Conservation (phyloP, 148 eudicot species). For the Amaranthus hypochondriacus region DNA sequence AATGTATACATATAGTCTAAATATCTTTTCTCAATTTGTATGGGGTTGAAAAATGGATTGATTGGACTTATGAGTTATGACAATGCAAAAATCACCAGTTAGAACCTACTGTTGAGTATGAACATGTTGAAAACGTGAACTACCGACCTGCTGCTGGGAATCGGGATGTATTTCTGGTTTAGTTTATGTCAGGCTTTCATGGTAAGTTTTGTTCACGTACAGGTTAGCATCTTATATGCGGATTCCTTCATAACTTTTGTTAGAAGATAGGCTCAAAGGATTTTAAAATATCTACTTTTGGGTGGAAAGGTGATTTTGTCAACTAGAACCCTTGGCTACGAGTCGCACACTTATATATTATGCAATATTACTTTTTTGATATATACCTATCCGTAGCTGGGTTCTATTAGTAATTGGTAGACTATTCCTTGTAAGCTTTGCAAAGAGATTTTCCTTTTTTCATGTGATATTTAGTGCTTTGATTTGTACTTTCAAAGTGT, state of each 20-base stretch:
- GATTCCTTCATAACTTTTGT: neutral
- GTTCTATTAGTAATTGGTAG: neutral
- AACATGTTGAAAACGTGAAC: neutral
- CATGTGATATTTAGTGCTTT: neutral
- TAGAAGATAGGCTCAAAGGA: neutral
- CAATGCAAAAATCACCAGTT: too few relatives aligned
- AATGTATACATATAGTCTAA: too few relatives aligned
- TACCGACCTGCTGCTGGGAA: neutral
- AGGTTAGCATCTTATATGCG: constrained; percentile 1
- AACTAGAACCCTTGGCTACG: neutral
- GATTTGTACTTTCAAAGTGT: neutral
- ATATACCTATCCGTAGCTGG: neutral
- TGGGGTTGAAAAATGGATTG: too few relatives aligned
- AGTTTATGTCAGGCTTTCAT: neutral
- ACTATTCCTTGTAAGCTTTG: neutral
- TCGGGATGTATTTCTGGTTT: neutral
- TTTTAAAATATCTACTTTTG: neutral
- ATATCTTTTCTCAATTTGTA: too few relatives aligned
- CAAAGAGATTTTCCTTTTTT: neutral
- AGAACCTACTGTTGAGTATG: neutral
- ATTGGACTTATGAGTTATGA: too few relatives aligned
- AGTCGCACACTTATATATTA: neutral
- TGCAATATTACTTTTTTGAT: constrained; percentile 1
- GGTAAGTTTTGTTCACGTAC: neutral
- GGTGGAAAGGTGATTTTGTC: neutral